Conservation (phyloP, 139 green algal species). For the Astrephomene gubernaculifera region DNA sequence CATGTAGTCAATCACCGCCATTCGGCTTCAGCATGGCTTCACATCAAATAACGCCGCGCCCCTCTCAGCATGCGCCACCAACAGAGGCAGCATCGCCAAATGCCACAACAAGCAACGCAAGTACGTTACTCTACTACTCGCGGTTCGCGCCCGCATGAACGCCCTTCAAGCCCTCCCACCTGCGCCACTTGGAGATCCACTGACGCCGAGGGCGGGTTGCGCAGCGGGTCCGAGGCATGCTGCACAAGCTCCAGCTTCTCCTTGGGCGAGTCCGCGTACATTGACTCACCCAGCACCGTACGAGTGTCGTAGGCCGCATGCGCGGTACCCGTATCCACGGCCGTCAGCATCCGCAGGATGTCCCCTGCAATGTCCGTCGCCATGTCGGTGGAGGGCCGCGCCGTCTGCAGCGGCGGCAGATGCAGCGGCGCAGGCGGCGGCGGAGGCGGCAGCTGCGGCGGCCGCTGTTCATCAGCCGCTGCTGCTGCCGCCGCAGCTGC, state of each 20-base stretch:
- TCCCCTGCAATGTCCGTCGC: conserved; percentile 26
- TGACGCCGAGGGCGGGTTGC: conserved; percentile 11
- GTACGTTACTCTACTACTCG: too few relatives aligned
- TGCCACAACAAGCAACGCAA: too few relatives aligned
- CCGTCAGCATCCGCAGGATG: conserved; percentile 40
- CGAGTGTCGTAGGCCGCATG: neutral
- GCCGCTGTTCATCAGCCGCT: neutral
- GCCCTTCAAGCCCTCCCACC: neutral
- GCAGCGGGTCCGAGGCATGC: neutral
- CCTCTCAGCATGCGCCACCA: too few relatives aligned
- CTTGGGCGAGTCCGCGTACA: conserved; percentile 43
- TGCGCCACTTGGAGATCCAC: conserved; percentile 20
- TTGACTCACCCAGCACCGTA: conserved; percentile 19
- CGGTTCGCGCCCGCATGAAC: too few relatives aligned
- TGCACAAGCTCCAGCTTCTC: conserved; percentile 25
- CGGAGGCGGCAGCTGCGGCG: neutral
- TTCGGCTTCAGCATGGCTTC: too few relatives aligned
- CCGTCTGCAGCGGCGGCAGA: neutral
- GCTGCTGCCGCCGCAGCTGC: neutral
- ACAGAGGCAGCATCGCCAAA: too few relatives aligned
- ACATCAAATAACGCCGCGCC: too few relatives aligned
- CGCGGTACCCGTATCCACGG: conserved; percentile 23
- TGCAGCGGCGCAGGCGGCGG: neutral
- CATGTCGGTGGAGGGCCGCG: neutral
- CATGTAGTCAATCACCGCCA: too few relatives aligned